A percentile compares a stretch with the other conserved stretches of the same genome.
These are phyloP conservation scores for Psophocarpus tetragonolobus DNA, from an alignment of 306 rosid species.

Conservation along the genomic window DNA sequence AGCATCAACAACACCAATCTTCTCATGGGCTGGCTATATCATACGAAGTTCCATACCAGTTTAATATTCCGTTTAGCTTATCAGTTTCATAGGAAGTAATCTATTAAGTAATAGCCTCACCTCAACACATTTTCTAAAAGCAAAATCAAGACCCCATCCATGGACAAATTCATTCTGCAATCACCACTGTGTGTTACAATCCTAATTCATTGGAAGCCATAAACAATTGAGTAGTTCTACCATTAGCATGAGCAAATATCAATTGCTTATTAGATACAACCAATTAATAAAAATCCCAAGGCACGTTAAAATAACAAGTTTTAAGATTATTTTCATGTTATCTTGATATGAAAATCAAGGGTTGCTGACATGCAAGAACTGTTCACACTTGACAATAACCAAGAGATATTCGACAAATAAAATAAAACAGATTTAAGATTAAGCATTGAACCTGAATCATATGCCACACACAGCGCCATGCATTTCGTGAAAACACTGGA, in stretches of 20 bases:
- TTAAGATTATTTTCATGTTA: neutral
- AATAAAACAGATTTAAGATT: neutral
- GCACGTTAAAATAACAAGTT: neutral
- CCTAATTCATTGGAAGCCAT: neutral
- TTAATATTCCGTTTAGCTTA: neutral
- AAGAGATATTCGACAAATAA: neutral
- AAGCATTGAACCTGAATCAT: conserved; percentile 75
- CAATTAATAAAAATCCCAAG: neutral
- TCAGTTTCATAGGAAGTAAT: neutral
- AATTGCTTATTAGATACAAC: neutral
- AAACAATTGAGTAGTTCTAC: neutral
- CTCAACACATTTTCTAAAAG: conserved; percentile 95
- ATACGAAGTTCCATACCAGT: conserved; percentile 13
- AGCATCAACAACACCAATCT: conserved; percentile 95
- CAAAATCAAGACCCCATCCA: conserved; percentile 99
- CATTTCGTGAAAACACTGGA: conserved; percentile 91
- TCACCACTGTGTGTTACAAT: neutral
- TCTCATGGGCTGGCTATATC: conserved; percentile 90
- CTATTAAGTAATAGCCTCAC: conserved; percentile 47
- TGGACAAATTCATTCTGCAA: conserved; percentile 95
- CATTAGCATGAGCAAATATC: neutral
- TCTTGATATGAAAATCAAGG: neutral
- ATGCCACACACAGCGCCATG: conserved; percentile 99
- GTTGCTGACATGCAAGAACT: neutral
- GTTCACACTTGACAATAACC: neutral